Evolutionary conservation across 768 basidiomycete species (phyloP).

Genomic region (Collybiopsis luxurians): DNA sequence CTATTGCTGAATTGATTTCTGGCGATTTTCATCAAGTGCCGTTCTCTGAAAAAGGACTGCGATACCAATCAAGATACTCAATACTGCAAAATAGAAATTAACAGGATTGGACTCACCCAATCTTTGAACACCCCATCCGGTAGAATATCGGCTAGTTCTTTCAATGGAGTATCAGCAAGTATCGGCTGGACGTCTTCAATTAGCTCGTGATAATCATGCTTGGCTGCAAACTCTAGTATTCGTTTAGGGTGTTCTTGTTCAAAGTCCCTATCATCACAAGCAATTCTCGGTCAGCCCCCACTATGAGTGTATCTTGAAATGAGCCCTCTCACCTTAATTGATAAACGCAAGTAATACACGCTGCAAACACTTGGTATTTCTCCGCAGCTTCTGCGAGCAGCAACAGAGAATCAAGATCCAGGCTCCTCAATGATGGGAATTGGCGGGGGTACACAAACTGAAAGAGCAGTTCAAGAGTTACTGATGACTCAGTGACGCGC

Average conservation of each 20-base stretch:
- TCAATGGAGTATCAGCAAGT: conserved; percentile 16
- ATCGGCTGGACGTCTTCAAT: conserved; percentile 17
- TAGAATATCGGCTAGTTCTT: conserved; percentile 15
- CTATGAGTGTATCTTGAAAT: neutral
- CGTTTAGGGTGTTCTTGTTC: conserved; percentile 12
- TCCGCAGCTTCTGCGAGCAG: conserved; percentile 5
- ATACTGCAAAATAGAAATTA: no score
- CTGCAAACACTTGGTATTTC: conserved; percentile 6
- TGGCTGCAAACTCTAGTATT: conserved; percentile 22
- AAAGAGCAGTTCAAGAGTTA: no score
- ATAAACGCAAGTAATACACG: conserved; percentile 3
- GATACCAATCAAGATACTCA: no score
- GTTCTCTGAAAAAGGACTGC: no score
- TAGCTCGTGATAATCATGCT: conserved; percentile 3
- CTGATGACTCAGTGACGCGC: no score
- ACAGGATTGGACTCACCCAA: conserved; percentile 18
- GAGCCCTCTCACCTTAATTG: conserved; percentile 19
- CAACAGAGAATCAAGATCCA: conserved; percentile 16
- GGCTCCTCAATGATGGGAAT: conserved; percentile 12
- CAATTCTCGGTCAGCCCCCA: neutral
- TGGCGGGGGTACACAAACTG: no score
- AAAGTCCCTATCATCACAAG: neutral
- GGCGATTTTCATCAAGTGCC: no score
- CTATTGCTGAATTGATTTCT: no score
- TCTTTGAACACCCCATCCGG: conserved; percentile 19